phyloP scores from a whole-genome alignment of 768 basidiomycete species.

The Auricularia cornea region DNA sequence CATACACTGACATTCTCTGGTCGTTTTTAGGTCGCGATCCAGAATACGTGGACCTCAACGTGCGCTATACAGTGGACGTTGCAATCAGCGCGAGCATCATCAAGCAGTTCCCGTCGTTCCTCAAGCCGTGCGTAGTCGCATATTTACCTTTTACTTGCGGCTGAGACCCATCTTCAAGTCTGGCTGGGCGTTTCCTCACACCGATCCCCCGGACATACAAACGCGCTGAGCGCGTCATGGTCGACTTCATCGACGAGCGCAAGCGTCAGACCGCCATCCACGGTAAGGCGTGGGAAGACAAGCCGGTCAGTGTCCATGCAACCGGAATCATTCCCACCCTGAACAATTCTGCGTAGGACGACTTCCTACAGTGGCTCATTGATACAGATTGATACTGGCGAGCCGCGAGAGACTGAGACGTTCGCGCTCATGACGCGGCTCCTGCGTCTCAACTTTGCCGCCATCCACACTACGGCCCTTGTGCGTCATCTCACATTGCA shows the following conservation, averaged over 20 bases:
- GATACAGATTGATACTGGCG: conserved; percentile 4
- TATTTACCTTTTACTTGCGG: not conserved
- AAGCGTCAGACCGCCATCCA: conserved; percentile 14
- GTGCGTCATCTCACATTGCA: not conserved
- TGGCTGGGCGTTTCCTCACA: conserved; percentile 4
- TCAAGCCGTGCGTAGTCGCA: conserved; percentile 6
- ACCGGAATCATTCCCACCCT: too few species aligned
- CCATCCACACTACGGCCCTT: not conserved
- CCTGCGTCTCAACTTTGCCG: conserved; percentile 2
- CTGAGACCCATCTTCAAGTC: not conserved
- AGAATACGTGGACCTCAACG: conserved; percentile 4
- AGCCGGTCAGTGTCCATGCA: conserved; percentile 26
- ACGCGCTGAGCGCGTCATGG: conserved; percentile 12
- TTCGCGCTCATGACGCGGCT: conserved; percentile 13
- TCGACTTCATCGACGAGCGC: conserved; percentile 26
- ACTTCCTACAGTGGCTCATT: conserved; percentile 5
- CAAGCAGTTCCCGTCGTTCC: conserved; percentile 1
- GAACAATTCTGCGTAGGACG: conserved; percentile 21
- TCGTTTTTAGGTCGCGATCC: not conserved
- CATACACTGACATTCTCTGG: not conserved
- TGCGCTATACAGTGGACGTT: not conserved
- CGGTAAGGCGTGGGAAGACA: conserved; percentile 20
- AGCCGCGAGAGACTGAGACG: not conserved
- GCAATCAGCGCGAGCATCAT: not conserved
- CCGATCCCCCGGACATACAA: conserved; percentile 3